Base-by-base conservation (phyloP, 352 stramenopile species). In the Phytophthora syringae region DNA sequence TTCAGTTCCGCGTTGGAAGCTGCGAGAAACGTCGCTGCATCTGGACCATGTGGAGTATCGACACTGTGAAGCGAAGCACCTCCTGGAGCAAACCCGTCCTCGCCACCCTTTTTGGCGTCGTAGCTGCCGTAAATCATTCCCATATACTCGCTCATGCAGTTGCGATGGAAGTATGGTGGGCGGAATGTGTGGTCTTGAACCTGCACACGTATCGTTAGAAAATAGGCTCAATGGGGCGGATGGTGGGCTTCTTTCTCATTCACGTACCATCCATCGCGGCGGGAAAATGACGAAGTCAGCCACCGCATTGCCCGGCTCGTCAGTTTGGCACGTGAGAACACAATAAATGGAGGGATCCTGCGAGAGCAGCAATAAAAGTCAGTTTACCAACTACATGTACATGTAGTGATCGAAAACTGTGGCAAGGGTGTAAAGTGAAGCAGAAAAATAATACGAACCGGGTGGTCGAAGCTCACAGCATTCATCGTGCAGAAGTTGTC, bases 61-160 rank as follows among this genome's bases (percentile, higher is more conserved):
- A 86, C 77, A 52, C 83, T 91, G 77, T 99, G 96, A 32, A 99
- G 82, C 43, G 88, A 98, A 50, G 90, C 86, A 34, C 97, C 96
- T 27, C 97, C 97, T 0, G 97, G 92, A 21, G 90, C 72, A 59
- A 98, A 98, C 24, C 93, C 93, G 45, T 95, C 80, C 49, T 92
- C 80, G 21, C 83, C 83, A 44, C 84, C 80, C 52, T 89, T 90
- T 67, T 99, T 99, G 48, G 95, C 97, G 62, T 99, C 97, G 70
- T 99, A 99, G 47, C 83, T 84, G 43, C 96, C 97, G 63, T 94
- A 94, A 61, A 99, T 93, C 81, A 99, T 97, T 45, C 97, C 97
- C 97, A 99, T 99, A 73, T 98, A 99, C 82, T 99, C 96, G 20
- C 85, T 95, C 96, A 99, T 99, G 60, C 84, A 95, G 81, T 99